phyloP scores from a whole-genome alignment of 2,329 filamentous ascomycete species.

The Chaetomiaceae sp. region DNA sequence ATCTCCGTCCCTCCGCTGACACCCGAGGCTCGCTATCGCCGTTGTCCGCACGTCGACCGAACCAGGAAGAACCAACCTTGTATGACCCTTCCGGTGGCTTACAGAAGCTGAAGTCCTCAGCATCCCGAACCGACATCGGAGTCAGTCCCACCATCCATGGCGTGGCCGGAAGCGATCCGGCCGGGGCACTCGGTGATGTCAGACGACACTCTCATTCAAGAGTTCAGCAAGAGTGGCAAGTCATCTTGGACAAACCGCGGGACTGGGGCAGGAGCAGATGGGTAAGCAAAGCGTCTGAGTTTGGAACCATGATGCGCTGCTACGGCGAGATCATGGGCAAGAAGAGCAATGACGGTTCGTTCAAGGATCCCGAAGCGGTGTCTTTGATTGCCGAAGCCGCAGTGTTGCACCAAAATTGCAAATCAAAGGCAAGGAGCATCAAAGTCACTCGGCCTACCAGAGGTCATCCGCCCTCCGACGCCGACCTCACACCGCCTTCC shows the following conservation, averaged over 20 bases:
- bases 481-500: constrained; percentile 25
- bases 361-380: constrained; percentile 22
- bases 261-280: constrained; percentile 5
- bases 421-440: constrained; percentile 27
- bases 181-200: not conserved
- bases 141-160: not conserved
- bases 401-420: constrained; percentile 30
- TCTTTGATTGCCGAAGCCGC: constrained; percentile 25
- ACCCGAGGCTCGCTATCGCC: not conserved
- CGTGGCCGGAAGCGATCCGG: not conserved
- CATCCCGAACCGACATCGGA: not conserved
- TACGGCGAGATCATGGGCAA: constrained; percentile 24
- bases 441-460: constrained; percentile 32
- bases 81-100: not conserved
- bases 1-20: not conserved
- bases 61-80: not conserved
- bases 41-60: not conserved
- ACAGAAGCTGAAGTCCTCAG: not conserved
- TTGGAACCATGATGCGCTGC: constrained; percentile 26
- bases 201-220: not conserved
- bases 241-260: not conserved
- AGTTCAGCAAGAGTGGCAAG: not conserved
- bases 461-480: constrained; percentile 23
- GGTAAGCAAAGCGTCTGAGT: constrained; percentile 19
- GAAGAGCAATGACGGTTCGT: constrained; percentile 13